Conservation (phyloP, 352 stramenopile species). For the Blastocystis sp. region DNA sequence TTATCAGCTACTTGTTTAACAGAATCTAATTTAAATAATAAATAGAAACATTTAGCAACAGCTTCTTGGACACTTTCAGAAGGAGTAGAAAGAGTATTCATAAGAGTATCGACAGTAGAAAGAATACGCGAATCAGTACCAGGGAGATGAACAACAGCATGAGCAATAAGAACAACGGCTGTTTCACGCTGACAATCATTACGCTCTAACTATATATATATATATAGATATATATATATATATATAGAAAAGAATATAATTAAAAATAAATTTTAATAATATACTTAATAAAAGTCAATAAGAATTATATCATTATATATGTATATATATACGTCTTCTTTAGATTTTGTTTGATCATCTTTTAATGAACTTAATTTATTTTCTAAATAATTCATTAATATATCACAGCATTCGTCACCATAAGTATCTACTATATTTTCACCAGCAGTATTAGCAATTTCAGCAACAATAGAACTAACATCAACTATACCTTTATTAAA, state of each 20-base stretch:
- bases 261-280: neutral
- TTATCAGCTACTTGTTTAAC: conserved; percentile 54
- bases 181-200: conserved; percentile 63
- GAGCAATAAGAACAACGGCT: conserved; percentile 64
- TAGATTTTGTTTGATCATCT: conserved; percentile 36
- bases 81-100: conserved; percentile 66
- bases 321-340: conserved; percentile 31
- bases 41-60: conserved; percentile 64
- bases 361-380: conserved; percentile 31
- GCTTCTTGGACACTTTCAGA: conserved; percentile 72
- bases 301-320: conserved; percentile 17
- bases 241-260: conserved; percentile 41
- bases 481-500: neutral
- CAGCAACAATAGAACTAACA: neutral
- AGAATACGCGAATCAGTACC: conserved; percentile 63
- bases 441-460: neutral
- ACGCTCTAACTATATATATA: neutral
- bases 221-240: conserved; percentile 48
- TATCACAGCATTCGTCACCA: neutral
- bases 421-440: neutral
- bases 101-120: conserved; percentile 59
- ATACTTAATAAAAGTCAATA: conserved; percentile 3
- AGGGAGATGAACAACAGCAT: conserved; percentile 65
- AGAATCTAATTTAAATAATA: conserved; percentile 54
- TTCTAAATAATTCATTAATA: neutral